Evolutionary conservation across 1,284 basidiomycete species (phyloP).

Genomic region (Agaricales sp.): DNA sequence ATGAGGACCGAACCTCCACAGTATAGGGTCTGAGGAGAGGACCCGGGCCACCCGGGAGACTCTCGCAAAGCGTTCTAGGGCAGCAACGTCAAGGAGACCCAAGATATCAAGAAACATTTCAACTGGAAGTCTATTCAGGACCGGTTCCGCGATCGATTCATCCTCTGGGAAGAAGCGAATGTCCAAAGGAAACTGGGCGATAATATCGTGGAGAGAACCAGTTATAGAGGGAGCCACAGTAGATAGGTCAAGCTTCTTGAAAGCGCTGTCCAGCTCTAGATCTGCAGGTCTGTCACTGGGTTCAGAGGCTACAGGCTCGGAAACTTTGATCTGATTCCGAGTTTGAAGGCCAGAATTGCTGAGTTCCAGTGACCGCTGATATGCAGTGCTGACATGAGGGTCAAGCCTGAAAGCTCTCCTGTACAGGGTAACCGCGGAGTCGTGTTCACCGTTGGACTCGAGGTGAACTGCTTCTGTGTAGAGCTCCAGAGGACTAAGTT

Average conservation of each 20-base stretch:
- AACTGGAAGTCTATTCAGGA: conserved; percentile 52
- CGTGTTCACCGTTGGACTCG: neutral
- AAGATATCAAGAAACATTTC: conserved; percentile 68
- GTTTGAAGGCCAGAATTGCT: neutral
- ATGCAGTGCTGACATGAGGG: neutral
- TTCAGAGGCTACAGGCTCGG: neutral
- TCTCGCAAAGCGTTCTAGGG: conserved; percentile 69
- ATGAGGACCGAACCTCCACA: conserved; percentile 66
- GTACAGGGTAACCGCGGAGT: neutral
- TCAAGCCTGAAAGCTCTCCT: neutral
- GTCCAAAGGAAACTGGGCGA: neutral
- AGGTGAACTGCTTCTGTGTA: neutral
- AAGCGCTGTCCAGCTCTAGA: neutral
- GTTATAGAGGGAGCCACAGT: neutral
- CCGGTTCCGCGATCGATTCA: neutral
- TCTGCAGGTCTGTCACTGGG: neutral
- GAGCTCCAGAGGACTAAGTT: neutral
- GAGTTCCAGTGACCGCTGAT: no score
- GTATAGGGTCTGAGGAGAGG: conserved; percentile 51
- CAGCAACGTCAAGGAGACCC: conserved; percentile 46
- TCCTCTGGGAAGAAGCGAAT: neutral
- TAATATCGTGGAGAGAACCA: neutral
- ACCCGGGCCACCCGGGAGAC: conserved; percentile 67
- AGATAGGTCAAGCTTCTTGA: neutral
- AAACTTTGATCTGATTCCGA: neutral